Base-by-base conservation (phyloP, 768 basidiomycete genomes). In the Tulasnella sp. region DNA sequence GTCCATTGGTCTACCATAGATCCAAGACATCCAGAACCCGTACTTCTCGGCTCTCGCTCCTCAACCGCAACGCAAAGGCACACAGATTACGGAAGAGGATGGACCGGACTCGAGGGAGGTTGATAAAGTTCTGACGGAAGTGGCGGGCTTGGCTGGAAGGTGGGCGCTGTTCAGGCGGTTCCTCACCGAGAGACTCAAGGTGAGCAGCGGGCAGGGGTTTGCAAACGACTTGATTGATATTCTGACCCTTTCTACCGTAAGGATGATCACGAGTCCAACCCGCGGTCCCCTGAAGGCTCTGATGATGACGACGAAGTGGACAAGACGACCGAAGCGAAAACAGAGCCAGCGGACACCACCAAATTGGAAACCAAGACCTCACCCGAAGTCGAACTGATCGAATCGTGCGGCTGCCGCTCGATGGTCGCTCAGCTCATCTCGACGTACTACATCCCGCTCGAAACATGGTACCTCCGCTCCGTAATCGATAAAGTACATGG, bases 151-250 rank as follows among this genome's bases (percentile, higher is more conserved):
- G 87, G 88, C 91, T 39, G 89, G 95, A 29, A 84, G 96, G 69
- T 99, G 96, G 96, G 87, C 87, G 75, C 79, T 98, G 74, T 95
- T 98, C 81, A 86, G 89, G 69, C 90, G 91, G 72, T 99, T 98
- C 79, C 83, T 98, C 19, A 83, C 87, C 36, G 90, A 91, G 67
- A 85, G 90, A 39, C 79, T 95, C 9, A 84, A 83, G 79, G 95
- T 90, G 76, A 74, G 52, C 1, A 1, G 4, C n/a, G n/a, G n/a
- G n/a, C 34, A 14, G 22, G 19, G 3, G 16, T 29, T 3, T 65
- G 3, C 6, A 1, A 34, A 5, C 35, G 35, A 4, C 67, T 42
- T n/a, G 40, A 16, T 22, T 5, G 26, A 59, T 22, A 22, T 4
- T 17, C 67, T 52, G 67, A 65, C 14, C n/a, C n/a, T 65, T 35